Conservation (phyloP, 176 grass and related monocot genomes). For the Dactylis glomerata region DNA sequence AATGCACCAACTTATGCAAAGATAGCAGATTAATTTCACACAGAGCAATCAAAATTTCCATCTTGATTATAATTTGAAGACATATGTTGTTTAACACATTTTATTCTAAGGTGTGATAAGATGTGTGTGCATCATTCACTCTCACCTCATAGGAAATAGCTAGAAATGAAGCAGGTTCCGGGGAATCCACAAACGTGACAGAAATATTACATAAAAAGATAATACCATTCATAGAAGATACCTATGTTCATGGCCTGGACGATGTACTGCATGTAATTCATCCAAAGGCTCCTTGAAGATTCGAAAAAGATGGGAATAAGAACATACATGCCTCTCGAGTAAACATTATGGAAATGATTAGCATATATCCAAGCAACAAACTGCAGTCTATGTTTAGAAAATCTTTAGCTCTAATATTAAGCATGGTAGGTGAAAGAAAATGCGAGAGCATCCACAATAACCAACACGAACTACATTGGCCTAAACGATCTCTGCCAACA, state of each 20-base stretch:
- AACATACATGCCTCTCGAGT: background rate
- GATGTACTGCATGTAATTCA: background rate
- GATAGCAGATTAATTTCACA: background rate
- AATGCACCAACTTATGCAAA: background rate
- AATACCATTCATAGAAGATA: background rate
- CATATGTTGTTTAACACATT: background rate
- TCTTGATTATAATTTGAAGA: background rate
- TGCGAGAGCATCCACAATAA: background rate
- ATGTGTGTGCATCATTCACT: background rate
- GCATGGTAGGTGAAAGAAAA: background rate
- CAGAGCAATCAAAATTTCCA: background rate
- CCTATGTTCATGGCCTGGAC: background rate
- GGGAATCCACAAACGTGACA: background rate
- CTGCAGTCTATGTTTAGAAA: background rate
- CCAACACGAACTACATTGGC: background rate
- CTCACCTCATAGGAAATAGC: background rate
- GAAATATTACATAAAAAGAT: background rate
- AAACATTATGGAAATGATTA: background rate
- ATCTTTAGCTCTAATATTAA: background rate
- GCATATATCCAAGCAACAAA: background rate
- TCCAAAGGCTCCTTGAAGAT: background rate
- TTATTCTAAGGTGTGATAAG: background rate
- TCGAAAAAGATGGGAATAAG: constrained; percentile 10
- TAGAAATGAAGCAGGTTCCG: background rate
- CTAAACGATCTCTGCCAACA: background rate